phyloP scores from a whole-genome alignment of 371 early-diverging fungal species.

The Apophysomyces elegans region DNA sequence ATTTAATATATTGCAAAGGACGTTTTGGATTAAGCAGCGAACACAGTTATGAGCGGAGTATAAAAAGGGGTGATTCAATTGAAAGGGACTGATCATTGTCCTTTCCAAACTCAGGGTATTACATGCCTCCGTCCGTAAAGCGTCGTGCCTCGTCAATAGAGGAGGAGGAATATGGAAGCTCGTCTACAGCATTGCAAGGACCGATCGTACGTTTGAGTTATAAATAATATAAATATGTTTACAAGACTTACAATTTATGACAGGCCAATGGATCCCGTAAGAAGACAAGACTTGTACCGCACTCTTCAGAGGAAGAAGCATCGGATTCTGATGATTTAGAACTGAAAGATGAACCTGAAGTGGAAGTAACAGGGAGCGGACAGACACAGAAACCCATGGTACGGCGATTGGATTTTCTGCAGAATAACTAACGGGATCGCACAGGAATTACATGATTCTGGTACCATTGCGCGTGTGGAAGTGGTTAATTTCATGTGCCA shows the following conservation, averaged over 20 bases:
- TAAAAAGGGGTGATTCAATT: no score
- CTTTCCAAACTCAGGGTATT: neutral
- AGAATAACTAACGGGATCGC: neutral
- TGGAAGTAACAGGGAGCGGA: neutral
- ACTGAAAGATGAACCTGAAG: neutral
- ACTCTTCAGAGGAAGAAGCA: neutral
- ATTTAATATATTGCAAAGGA: no score
- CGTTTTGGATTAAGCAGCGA: no score
- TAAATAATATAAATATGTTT: neutral
- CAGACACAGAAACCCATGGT: neutral
- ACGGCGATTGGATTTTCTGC: neutral
- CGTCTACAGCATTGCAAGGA: neutral
- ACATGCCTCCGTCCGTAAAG: slow-evolving; percentile 7
- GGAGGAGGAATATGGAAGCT: neutral
- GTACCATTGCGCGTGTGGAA: slow-evolving; percentile 82
- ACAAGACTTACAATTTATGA: neutral
- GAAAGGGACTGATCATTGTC: no score
- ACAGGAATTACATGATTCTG: slow-evolving; percentile 58
- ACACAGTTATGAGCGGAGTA: no score
- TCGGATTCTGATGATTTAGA: slow-evolving; percentile 6
- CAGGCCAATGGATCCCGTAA: neutral
- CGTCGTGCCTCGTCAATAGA: neutral
- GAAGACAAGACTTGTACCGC: neutral
- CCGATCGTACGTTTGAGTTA: neutral
- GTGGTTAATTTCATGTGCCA: slow-evolving; percentile 97